Evolutionary conservation across 1,284 basidiomycete species (phyloP).

Genomic region (Sporisorium scitamineum): DNA sequence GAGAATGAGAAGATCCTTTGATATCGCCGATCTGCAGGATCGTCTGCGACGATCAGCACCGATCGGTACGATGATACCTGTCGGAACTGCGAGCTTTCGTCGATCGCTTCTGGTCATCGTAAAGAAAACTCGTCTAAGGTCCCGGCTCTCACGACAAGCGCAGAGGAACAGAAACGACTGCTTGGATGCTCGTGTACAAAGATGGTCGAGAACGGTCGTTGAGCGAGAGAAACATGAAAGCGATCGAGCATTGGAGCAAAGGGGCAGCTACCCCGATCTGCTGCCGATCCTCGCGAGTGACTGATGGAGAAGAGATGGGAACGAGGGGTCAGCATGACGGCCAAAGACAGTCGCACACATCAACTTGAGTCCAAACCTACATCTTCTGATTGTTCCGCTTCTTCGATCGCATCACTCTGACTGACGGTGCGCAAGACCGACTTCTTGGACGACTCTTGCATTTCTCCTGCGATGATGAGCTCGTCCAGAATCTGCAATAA

Average conservation of each 20-base stretch:
- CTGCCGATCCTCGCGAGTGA: conserved; percentile 63
- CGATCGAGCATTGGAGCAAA: neutral
- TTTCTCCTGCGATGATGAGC: conserved; percentile 95
- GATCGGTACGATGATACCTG: no score
- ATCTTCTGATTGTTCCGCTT: conserved; percentile 69
- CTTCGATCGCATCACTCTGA: conserved; percentile 68
- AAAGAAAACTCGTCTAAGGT: neutral
- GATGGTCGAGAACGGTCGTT: neutral
- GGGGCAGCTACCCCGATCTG: conserved; percentile 42
- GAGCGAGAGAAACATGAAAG: neutral
- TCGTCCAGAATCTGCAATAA: conserved; percentile 79
- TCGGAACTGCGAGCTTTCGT: neutral
- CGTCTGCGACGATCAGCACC: no score
- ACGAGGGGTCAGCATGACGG: conserved; percentile 8
- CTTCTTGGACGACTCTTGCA: conserved; percentile 99
- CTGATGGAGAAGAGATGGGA: conserved; percentile 15
- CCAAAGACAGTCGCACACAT: neutral
- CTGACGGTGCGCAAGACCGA: conserved; percentile 87
- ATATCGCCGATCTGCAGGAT: no score
- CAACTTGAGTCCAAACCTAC: conserved; percentile 34
- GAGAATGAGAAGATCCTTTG: no score
- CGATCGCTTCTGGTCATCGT: no score
- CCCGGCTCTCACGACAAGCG: neutral
- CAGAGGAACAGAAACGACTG: neutral
- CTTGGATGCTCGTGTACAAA: conserved; percentile 20